These are phyloP conservation scores for Sporisorium exsertum DNA, from an alignment of 1,284 basidiomycete species.

Conservation along the genomic window DNA sequence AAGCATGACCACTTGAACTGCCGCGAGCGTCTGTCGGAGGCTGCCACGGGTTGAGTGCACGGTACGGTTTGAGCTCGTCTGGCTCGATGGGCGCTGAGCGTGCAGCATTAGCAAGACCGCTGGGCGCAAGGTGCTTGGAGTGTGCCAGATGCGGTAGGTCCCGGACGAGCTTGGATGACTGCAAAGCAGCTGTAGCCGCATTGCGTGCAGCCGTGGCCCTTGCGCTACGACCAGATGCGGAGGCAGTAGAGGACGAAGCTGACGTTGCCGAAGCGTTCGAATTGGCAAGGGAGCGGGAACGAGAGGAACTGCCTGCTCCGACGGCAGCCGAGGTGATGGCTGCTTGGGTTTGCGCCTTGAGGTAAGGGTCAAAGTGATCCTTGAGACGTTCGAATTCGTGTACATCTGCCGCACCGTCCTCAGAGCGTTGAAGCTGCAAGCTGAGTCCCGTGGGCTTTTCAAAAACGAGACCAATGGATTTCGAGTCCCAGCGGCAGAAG, in stretches of 20 bases:
- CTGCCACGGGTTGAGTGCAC: constrained; percentile 48
- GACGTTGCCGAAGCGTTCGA: constrained; percentile 3
- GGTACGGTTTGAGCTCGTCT: constrained; percentile 51
- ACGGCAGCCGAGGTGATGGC: constrained; percentile 39
- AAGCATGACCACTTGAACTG: constrained; percentile 7
- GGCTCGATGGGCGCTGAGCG: constrained; percentile 32
- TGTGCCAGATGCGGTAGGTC: constrained; percentile 50
- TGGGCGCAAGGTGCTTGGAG: constrained; percentile 15
- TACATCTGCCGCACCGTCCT: constrained; percentile 49
- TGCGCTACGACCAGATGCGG: constrained; percentile 16
- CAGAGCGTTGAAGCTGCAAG: constrained; percentile 41
- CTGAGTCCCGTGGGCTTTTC: constrained; percentile 94
- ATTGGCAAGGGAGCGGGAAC: constrained; percentile 12
- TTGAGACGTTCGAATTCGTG: constrained; percentile 54
- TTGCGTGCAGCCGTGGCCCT: constrained; percentile 34
- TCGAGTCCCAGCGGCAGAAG: constrained; percentile 94
- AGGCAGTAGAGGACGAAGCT: constrained; percentile 4
- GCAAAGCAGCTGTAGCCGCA: constrained; percentile 38
- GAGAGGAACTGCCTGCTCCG: constrained; percentile 26
- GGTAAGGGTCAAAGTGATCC: constrained; percentile 55
- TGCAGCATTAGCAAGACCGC: not conserved
- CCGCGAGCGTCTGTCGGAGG: constrained; percentile 13
- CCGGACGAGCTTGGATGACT: constrained; percentile 49
- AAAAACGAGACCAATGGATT: constrained; percentile 87
- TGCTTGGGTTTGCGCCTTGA: constrained; percentile 45